Percentiles rank a stretch among this genome's conserved stretches.
These are phyloP conservation scores for Orbilia quercus DNA, from an alignment of 2,329 filamentous ascomycete genomes.

Conservation along the genomic window DNA sequence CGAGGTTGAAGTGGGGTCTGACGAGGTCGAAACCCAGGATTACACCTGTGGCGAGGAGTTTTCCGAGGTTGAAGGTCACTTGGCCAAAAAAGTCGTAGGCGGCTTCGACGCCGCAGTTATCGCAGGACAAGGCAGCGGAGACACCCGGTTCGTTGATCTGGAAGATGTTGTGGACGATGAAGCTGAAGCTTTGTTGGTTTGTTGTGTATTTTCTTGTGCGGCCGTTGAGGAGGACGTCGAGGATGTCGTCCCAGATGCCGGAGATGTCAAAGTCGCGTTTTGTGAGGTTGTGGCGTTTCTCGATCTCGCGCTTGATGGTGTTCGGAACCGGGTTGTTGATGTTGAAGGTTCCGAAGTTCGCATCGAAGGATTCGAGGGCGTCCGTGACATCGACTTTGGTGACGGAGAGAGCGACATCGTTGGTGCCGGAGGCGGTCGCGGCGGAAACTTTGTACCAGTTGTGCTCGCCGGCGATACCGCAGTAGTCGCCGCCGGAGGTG, in stretches of 20 bases:
- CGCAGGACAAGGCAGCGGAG: not conserved
- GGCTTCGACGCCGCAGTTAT: conserved; percentile 20
- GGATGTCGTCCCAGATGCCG: conserved; percentile 8
- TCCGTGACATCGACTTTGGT: conserved; percentile 10
- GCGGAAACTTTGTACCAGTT: conserved; percentile 24
- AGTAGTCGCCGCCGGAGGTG: conserved; percentile 33
- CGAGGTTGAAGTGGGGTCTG: conserved; percentile 31
- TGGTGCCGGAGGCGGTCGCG: not conserved
- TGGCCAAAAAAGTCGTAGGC: conserved; percentile 29
- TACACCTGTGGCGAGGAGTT: conserved; percentile 11
- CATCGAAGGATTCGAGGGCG: conserved; percentile 9
- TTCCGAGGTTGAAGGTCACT: conserved; percentile 25
- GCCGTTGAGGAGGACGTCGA: not conserved
- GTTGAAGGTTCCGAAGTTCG: conserved; percentile 28
- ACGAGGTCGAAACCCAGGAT: conserved; percentile 34
- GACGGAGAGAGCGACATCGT: not conserved
- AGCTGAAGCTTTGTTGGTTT: conserved; percentile 9
- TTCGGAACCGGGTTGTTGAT: not conserved
- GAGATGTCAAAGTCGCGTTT: conserved; percentile 4
- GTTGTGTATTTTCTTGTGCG: conserved; percentile 16
- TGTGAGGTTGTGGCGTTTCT: conserved; percentile 4
- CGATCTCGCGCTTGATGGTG: conserved; percentile 8
- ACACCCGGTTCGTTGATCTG: conserved; percentile 24
- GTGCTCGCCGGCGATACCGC: conserved; percentile 25
- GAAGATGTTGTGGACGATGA: conserved; percentile 20